Evolutionary conservation across 352 stramenopile genomes (phyloP).

Genomic region (Phytophthora fragariae): DNA sequence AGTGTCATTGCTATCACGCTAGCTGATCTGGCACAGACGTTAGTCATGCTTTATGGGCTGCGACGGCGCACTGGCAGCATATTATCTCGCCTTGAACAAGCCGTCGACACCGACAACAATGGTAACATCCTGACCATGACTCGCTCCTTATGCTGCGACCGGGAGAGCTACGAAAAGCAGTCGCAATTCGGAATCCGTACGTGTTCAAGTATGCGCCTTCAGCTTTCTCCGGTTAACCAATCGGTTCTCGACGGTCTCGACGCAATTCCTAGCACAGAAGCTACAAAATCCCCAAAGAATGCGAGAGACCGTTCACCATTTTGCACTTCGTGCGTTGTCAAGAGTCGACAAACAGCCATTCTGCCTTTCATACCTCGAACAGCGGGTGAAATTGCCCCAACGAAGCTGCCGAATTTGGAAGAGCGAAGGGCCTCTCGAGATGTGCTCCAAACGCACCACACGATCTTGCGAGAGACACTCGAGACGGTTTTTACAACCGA

Average conservation of each 20-base stretch:
- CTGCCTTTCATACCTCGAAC: neutral
- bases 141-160: neutral
- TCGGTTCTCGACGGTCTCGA: neutral
- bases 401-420: neutral
- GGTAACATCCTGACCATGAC: neutral
- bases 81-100: neutral
- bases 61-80: neutral
- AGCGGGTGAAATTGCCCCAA: neutral
- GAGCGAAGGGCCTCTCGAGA: neutral
- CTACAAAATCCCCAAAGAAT: neutral
- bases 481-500: constrained; percentile 32
- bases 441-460: neutral
- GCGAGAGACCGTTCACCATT: neutral
- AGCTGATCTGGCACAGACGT: constrained; percentile 12
- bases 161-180: neutral
- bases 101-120: neutral
- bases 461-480: neutral
- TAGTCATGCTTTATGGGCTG: constrained; percentile 8
- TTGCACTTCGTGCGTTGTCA: neutral
- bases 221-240: neutral
- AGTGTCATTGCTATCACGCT: constrained; percentile 24
- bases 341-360: neutral
- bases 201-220: neutral
- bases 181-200: neutral
- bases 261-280: neutral